phyloP scores from a whole-genome alignment of 306 rosid genomes.

The Citrullus amarus region DNA sequence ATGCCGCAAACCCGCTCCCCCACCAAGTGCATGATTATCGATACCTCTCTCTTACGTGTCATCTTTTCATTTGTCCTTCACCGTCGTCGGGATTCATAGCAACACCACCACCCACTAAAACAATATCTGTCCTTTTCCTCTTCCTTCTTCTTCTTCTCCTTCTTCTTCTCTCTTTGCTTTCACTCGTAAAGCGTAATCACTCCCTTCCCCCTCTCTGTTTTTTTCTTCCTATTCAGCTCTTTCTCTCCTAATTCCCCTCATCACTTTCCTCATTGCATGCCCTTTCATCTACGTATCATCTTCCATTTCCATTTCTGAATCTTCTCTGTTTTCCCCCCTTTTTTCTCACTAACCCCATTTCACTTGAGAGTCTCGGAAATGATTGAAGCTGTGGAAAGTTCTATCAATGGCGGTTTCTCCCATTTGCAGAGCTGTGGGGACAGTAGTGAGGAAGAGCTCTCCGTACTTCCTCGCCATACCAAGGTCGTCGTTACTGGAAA shows the following conservation, averaged over 20 bases:
- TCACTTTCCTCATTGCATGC: slow-evolving; percentile 36
- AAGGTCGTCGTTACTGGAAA: slow-evolving; percentile 97
- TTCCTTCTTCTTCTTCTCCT: slow-evolving; percentile 31
- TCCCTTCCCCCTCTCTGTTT: slow-evolving; percentile 25
- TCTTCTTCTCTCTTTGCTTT: slow-evolving; percentile 11
- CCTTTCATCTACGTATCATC: slow-evolving; percentile 38
- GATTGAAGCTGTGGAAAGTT: slow-evolving; percentile 83
- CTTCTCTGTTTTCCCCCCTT: not conserved
- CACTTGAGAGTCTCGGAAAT: slow-evolving; percentile 18
- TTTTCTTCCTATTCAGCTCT: not conserved
- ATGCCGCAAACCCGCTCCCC: slow-evolving; percentile 15
- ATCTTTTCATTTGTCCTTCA: slow-evolving; percentile 14
- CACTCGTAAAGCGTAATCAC: not conserved
- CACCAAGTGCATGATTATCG: slow-evolving; percentile 30
- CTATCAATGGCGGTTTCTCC: slow-evolving; percentile 72
- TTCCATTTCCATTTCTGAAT: slow-evolving; percentile 14
- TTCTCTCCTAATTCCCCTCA: not conserved
- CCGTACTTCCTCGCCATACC: slow-evolving; percentile 94
- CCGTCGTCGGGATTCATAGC: slow-evolving; percentile 86
- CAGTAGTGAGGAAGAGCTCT: slow-evolving; percentile 92
- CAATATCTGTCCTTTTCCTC: slow-evolving; percentile 36
- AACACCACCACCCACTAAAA: slow-evolving; percentile 53
- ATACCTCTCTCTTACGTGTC: slow-evolving; percentile 48
- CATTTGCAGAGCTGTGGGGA: slow-evolving; percentile 91
- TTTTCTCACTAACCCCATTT: not conserved